phyloP scores from a whole-genome alignment of 495 filamentous ascomycete genomes.

The Penicillium chermesinum region DNA sequence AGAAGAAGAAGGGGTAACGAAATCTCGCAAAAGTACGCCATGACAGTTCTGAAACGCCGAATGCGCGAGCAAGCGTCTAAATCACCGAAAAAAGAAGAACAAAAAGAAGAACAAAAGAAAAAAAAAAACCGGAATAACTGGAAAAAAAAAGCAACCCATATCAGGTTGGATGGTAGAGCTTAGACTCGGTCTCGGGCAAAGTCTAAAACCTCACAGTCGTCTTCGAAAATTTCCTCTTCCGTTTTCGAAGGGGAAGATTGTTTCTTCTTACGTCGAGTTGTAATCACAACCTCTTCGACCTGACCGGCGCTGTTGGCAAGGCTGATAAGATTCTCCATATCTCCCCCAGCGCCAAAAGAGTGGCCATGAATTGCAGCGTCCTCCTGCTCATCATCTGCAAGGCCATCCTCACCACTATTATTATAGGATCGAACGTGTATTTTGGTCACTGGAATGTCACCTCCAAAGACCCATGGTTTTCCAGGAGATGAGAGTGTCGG shows the following conservation, averaged over 20 bases:
- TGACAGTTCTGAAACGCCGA: conserved; percentile 15
- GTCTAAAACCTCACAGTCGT: conserved; percentile 89
- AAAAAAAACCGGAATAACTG: not conserved
- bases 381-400: conserved; percentile 44
- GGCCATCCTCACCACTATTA: conserved; percentile 44
- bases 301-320: conserved; percentile 59
- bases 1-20: conserved; percentile 3
- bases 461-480: conserved; percentile 67
- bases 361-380: conserved; percentile 31
- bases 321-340: conserved; percentile 50
- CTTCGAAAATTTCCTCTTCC: conserved; percentile 87
- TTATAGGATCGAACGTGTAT: conserved; percentile 54
- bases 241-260: conserved; percentile 40
- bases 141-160: too few species aligned
- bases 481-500: conserved; percentile 19
- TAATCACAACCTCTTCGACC: conserved; percentile 73
- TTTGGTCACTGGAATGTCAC: conserved; percentile 53
- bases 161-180: conserved; percentile 13
- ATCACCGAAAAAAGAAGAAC: conserved; percentile 9
- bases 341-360: conserved; percentile 30
- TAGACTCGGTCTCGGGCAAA: conserved; percentile 82
- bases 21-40: conserved; percentile 17
- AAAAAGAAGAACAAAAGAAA: conserved; percentile 1
- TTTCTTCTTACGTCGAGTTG: conserved; percentile 63
- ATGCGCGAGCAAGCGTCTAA: conserved; percentile 17